Conservation (phyloP, 352 stramenopile genomes). For the Pythium aphanidermatum region DNA sequence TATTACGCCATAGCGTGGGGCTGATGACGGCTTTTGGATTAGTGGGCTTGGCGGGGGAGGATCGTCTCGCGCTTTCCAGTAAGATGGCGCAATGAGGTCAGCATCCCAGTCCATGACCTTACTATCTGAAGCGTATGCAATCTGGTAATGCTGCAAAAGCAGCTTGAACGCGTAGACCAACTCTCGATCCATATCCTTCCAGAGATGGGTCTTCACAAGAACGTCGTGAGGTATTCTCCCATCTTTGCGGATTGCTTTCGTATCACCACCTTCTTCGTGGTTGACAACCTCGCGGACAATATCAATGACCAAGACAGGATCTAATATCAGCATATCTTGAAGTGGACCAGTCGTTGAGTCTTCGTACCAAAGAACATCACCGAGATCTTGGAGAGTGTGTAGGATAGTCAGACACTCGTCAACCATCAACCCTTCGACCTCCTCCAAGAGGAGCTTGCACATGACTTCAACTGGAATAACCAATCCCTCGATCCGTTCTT, state of each 20-base stretch:
- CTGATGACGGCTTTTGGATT: background rate
- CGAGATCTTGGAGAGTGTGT: background rate
- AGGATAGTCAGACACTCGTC: background rate
- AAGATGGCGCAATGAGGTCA: conserved; percentile 11
- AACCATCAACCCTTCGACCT: conserved; percentile 1
- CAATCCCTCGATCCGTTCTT: background rate
- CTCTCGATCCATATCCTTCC: conserved; percentile 20
- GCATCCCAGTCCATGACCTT: conserved; percentile 8
- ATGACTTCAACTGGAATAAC: background rate
- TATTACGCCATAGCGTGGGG: background rate
- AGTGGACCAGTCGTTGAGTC: background rate
- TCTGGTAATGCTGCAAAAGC: conserved; percentile 22
- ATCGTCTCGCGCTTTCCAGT: conserved; percentile 2
- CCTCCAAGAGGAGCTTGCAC: background rate
- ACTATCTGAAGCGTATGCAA: conserved; percentile 17
- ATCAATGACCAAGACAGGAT: background rate
- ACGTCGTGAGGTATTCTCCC: too few relatives aligned
- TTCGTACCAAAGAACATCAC: background rate
- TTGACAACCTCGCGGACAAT: background rate
- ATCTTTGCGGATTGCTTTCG: too few relatives aligned
- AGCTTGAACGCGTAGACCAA: conserved; percentile 23
- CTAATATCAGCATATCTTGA: background rate
- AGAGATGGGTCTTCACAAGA: conserved; percentile 3
- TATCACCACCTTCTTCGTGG: background rate
- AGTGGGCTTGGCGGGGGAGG: conserved; percentile 1